These are phyloP conservation scores for Mycena belliarum DNA, from an alignment of 768 basidiomycete genomes.

Conservation along the genomic window DNA sequence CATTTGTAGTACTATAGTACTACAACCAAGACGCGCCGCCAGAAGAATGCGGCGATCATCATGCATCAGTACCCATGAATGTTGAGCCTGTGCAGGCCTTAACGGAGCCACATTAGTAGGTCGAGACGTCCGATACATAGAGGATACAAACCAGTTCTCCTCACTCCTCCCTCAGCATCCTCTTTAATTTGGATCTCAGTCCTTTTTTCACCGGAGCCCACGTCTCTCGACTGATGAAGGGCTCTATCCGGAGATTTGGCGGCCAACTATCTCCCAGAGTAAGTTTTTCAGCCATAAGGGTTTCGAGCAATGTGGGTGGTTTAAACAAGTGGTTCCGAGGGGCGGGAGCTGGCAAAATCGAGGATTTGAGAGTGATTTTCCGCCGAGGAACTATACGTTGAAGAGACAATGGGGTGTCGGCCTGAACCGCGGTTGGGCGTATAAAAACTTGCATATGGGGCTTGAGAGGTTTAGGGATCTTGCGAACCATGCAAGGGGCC, in stretches of 20 bases:
- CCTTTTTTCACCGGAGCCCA: slow-evolving; percentile 42
- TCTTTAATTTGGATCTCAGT: slow-evolving; percentile 40
- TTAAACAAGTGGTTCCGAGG: slow-evolving; percentile 16
- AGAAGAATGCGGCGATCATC: too few relatives aligned
- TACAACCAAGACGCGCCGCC: too few relatives aligned
- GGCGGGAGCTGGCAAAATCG: slow-evolving; percentile 12
- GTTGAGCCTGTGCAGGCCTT: too few relatives aligned
- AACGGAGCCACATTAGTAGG: too few relatives aligned
- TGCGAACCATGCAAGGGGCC: slow-evolving; percentile 5
- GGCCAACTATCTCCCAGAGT: slow-evolving; percentile 44
- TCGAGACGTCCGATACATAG: too few relatives aligned
- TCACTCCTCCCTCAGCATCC: slow-evolving; percentile 38
- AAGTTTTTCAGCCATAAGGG: slow-evolving; percentile 41
- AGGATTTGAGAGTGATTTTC: background rate
- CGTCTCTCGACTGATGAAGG: slow-evolving; percentile 37
- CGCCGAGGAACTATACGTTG: slow-evolving; percentile 8
- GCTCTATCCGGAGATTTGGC: slow-evolving; percentile 52
- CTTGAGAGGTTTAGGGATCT: slow-evolving; percentile 9
- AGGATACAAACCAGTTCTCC: background rate
- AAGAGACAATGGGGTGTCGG: background rate
- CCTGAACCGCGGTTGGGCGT: background rate
- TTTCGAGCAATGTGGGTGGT: slow-evolving; percentile 38
- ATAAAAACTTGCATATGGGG: slow-evolving; percentile 16
- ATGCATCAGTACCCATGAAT: too few relatives aligned
- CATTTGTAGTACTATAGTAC: too few relatives aligned